phyloP scores from a whole-genome alignment of 352 stramenopile species.

The Peronospora destructor region DNA sequence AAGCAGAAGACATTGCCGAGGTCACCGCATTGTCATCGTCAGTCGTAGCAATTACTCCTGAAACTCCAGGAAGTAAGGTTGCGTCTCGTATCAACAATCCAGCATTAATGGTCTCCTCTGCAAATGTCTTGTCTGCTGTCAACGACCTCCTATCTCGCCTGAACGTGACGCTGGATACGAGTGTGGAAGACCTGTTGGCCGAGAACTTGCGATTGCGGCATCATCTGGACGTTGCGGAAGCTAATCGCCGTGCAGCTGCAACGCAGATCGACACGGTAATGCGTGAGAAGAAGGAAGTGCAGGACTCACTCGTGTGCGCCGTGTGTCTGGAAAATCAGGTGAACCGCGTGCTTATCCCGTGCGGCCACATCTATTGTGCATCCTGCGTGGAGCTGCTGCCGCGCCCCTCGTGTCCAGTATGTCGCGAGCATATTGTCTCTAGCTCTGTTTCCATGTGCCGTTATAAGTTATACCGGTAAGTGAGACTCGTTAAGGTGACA shows the following conservation, averaged over 20 bases:
- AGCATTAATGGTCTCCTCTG: constrained; percentile 19
- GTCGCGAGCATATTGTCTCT: constrained; percentile 48
- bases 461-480: constrained; percentile 21
- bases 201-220: constrained; percentile 60
- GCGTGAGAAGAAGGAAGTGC: constrained; percentile 64
- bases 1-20: constrained; percentile 3
- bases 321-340: constrained; percentile 81
- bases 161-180: constrained; percentile 62
- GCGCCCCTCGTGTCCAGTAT: constrained; percentile 61
- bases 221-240: constrained; percentile 55
- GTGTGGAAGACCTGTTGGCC: constrained; percentile 56
- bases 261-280: constrained; percentile 62
- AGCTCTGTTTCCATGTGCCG: constrained; percentile 66
- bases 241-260: constrained; percentile 44
- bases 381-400: constrained; percentile 57
- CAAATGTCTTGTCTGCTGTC: constrained; percentile 62
- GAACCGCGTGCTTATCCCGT: constrained; percentile 74
- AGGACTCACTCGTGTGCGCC: constrained; percentile 68
- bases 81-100: constrained; percentile 4
- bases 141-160: constrained; percentile 67
- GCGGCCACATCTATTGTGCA: constrained; percentile 76
- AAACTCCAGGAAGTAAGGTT: constrained; percentile 12
- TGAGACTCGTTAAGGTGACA: no score
- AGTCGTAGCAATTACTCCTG: constrained; percentile 20
- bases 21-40: constrained; percentile 15